Evolutionary conservation across 225 moss, liverwort and hornwort species (phyloP), one percentile per base, ranked within the genome.

Genomic region (Physcomitrellopsis africana): DNA sequence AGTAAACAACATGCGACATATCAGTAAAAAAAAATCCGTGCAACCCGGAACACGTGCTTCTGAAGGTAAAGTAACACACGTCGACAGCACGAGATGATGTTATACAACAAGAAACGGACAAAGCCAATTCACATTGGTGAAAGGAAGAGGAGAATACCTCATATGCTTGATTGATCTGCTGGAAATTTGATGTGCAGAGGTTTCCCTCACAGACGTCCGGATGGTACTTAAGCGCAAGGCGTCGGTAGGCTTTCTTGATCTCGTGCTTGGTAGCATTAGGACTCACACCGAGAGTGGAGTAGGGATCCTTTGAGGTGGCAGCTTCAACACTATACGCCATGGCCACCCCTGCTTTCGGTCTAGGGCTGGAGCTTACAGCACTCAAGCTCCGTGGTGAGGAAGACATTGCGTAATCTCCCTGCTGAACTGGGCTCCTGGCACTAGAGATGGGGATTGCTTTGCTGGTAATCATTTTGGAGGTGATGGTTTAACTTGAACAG

Each of bases 141-240:
- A 22, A 1, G 29, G 37, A 65, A 20, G 41, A 8, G 19, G 46
- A 47, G 11, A 22, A 4, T 79, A 90, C 90, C 85, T 90, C 90
- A 16, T 87, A 90, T 1, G 90, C 90, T 10, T 63, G 63, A 48
- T 82, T 85, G 41, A 90, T 79, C 26, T 79, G 76, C 69, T 85
- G 82, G 48, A 90, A 90, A 58, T 69, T 90, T n/a, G 76, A 61
- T 23, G 79, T 76, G 74, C 85, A 85, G 60, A 87, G 81, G 45
- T 87, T 85, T 1, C 83, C 90, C 44, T 80, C 76, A 24, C 90
- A 90, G 11, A 90, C 90, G 59, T 90, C 90, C 5, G 90, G 90
- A 69, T 90, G 90, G 71, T 81, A 85, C 85, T 90, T 61, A 3
- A 87, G 80, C 14, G 89, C 89, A 11, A 90, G 80, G 0, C 89